A percentile compares a stretch with the other conserved stretches of the same genome.
Conservation (phyloP, 2,329 filamentous ascomycete genomes). For the Fusarium sacchari region DNA sequence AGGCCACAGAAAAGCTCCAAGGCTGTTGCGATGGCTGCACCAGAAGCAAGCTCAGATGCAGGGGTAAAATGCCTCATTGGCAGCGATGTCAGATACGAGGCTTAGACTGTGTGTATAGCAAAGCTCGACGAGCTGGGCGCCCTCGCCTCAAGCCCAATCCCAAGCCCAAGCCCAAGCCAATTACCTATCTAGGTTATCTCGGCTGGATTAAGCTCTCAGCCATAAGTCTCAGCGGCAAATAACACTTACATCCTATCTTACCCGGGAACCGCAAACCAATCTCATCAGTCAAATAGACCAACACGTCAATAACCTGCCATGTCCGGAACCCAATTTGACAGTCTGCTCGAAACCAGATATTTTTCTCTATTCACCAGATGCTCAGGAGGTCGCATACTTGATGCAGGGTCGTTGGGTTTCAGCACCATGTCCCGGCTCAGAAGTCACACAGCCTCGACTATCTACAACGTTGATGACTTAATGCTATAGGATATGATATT, state of each 20-base stretch:
- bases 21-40: neutral
- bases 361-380: fast-evolving
- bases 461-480: neutral
- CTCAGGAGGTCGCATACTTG: fast-evolving
- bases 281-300: too few relatives aligned
- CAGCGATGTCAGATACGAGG: neutral
- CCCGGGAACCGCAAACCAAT: fast-evolving
- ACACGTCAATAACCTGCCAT: too few relatives aligned
- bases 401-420: neutral
- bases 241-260: neutral
- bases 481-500: neutral
- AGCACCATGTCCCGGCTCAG: neutral
- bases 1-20: neutral
- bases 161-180: too few relatives aligned
- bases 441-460: fast-evolving
- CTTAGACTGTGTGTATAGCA: neutral
- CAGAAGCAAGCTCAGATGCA: neutral
- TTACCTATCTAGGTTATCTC: too few relatives aligned
- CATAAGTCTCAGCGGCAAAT: too few relatives aligned
- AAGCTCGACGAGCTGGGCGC: neutral
- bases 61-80: neutral
- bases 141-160: neutral
- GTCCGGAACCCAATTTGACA: fast-evolving
- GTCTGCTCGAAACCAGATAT: neutral
- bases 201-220: too few relatives aligned